These are phyloP conservation scores for Rhizopus stolonifer DNA, from an alignment of 371 early-diverging fungal genomes.

Conservation along the genomic window DNA sequence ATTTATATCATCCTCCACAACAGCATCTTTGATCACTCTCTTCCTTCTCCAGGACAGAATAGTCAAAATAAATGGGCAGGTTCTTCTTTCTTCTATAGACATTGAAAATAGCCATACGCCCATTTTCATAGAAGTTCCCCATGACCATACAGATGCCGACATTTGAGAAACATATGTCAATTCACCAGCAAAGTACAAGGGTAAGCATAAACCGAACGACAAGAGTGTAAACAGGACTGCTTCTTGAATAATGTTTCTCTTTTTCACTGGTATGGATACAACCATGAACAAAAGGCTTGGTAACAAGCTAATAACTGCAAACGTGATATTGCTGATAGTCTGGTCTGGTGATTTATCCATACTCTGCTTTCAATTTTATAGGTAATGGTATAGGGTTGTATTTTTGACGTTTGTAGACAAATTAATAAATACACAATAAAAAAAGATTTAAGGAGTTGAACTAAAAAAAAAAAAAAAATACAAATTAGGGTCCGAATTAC, in stretches of 20 bases:
- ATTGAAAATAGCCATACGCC: slow-evolving; percentile 41
- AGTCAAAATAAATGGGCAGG: slow-evolving; percentile 25
- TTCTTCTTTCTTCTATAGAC: slow-evolving; percentile 35
- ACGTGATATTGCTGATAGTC: slow-evolving; percentile 16
- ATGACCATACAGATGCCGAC: slow-evolving; percentile 23
- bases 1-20: not conserved
- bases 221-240: slow-evolving; percentile 11
- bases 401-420: too few species aligned
- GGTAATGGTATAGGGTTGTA: too few species aligned
- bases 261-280: slow-evolving; percentile 29
- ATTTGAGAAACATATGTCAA: slow-evolving; percentile 20
- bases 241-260: slow-evolving; percentile 18
- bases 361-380: too few species aligned
- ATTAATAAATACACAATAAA: too few species aligned
- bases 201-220: slow-evolving; percentile 27
- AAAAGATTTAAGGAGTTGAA: too few species aligned
- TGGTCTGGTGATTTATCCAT: not conserved
- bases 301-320: slow-evolving; percentile 13
- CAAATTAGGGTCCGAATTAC: too few species aligned
- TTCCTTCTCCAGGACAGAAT: slow-evolving; percentile 34
- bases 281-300: slow-evolving; percentile 28
- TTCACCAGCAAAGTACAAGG: slow-evolving; percentile 32
- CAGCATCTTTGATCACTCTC: not conserved
- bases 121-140: slow-evolving; percentile 43
- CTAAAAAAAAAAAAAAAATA: too few species aligned